Evolutionary conservation across 2,329 filamentous ascomycete species (phyloP).

Genomic region (Colletotrichum liaoningense): DNA sequence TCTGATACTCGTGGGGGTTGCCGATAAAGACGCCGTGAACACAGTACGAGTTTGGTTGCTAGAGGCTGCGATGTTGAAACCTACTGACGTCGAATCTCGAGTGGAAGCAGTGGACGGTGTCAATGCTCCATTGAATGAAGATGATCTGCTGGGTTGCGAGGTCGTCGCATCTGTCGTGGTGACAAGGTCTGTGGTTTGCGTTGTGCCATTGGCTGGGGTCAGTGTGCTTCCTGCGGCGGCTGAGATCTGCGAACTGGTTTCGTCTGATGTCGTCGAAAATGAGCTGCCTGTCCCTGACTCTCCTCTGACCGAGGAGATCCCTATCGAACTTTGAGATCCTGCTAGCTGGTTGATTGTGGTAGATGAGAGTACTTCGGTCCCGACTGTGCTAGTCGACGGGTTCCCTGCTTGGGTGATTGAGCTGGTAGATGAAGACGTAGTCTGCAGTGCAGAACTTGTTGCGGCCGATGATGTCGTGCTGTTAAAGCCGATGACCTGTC

Average conservation of each 20-base stretch:
- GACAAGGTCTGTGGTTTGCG: not conserved
- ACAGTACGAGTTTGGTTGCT: not conserved
- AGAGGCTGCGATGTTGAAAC: not conserved
- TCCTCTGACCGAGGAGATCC: not conserved
- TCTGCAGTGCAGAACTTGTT: not conserved
- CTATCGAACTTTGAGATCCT: not conserved
- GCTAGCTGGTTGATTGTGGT: not conserved
- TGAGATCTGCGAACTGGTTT: conserved; percentile 19
- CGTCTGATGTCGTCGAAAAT: conserved; percentile 2
- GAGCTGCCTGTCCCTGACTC: conserved; percentile 1
- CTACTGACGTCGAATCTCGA: not conserved
- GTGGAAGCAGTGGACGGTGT: not conserved
- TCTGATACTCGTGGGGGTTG: not conserved
- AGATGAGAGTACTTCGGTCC: not conserved
- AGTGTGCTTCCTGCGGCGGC: not conserved
- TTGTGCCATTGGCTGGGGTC: not conserved
- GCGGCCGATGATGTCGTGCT: not conserved
- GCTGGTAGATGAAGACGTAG: not conserved
- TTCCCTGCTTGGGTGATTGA: not conserved
- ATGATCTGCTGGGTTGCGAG: not conserved
- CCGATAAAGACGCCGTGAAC: not conserved
- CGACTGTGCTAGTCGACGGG: not conserved
- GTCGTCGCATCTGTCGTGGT: not conserved
- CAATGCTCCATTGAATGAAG: not conserved
- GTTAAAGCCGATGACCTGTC: conserved; percentile 7